Evolutionary conservation across 805 yeast genomes (phyloP), one percentile per base, ranked within the genome.

Genomic region (Brettanomyces naardenensis): DNA sequence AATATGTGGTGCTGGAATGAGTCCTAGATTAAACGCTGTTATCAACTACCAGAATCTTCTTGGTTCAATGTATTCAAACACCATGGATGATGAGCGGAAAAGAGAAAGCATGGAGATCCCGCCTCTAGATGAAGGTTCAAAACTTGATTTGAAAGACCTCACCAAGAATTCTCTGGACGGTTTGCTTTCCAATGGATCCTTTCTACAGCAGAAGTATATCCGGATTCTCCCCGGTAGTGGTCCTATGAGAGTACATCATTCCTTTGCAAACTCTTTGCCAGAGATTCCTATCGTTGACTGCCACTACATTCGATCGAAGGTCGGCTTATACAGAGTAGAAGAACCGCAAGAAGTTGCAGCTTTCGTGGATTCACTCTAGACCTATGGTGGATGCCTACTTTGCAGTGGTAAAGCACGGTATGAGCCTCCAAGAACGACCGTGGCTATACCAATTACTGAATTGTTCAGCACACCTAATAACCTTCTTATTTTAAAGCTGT

Each of bases 11-110:
- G n/a, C 26, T 15, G 30, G 25, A 22, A 28, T 27, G 9, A 19
- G 23, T 25, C 15, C 18, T 27, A 9, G 21, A 17, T 29, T 14
- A 21, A 26, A 37, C 33, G 31, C 36, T 31, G 28, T 26, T 11
- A 18, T 13, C 14, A 36, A 26, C 10, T n/a, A 22, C 14, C 35
- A 31, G 22, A 30, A 18, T 21, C 20, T 9, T 18, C 18, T 26
- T 9, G 31, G 29, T 3, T 17, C 10, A 14, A 18, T 6, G 5
- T 25, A 22, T 14, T 22, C 26, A 21, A 18, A n/a, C 23, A 25
- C 20, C 17, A 14, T 23, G n/a, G 35, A 19, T 19, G 14, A 15
- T 9, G 14, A 28, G 18, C 23, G 4, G 7, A 6, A 14, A 5
- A 4, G 21, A 18, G 19, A 35, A 13, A n/a, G 10, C 18, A 27